Base-by-base conservation (phyloP, 139 green algal species). In the Coelastrella sp. region DNA sequence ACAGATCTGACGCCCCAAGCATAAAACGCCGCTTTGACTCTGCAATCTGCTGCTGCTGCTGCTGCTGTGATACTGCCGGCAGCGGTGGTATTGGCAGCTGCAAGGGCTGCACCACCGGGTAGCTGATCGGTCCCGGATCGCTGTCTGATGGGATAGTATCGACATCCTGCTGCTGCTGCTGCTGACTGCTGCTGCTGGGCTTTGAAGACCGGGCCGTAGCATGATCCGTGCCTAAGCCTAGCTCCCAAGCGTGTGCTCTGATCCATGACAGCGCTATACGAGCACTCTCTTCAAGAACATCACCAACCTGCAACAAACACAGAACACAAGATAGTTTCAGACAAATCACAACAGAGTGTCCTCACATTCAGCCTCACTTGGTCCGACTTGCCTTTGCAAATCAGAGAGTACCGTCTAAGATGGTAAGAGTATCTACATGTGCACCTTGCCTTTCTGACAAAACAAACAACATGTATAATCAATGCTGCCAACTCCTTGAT, bases 211-310 rank as follows among this genome's bases (percentile, higher is more conserved):
- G 32, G 32, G 32, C 32, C 0, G 32, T 77, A 23, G 16, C 71
- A 77, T 11, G 19, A 57, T 74, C 10, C 4, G 73, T 54, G 2
- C 86, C 80, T 54, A 94, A 64, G 19, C 91, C 91, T 32, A 97
- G 90, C 80, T 93, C 91, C 17, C 87, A 74, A 0, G 92, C 93
- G 77, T 96, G 91, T 0, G 94, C 89, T 7, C 94, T 91, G 4
- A 98, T 94, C 96, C 96, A 98, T 11, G 95, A 95, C 75, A 98
- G 83, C 4, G 96, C 96, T 59, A 97, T 96, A 17, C 92, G 93
- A 1, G 95, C 95, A 0, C 87, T 95, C 91, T 98, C 96, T 78
- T 96, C 94, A 32, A 98, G 93, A 23, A 98, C 96, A 17, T 98
- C 96, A 2, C 96, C 96, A 57, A 96, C 92, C 90, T 98, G 96